phyloP scores from a whole-genome alignment of 805 yeast species.

The Millerago galiae region DNA sequence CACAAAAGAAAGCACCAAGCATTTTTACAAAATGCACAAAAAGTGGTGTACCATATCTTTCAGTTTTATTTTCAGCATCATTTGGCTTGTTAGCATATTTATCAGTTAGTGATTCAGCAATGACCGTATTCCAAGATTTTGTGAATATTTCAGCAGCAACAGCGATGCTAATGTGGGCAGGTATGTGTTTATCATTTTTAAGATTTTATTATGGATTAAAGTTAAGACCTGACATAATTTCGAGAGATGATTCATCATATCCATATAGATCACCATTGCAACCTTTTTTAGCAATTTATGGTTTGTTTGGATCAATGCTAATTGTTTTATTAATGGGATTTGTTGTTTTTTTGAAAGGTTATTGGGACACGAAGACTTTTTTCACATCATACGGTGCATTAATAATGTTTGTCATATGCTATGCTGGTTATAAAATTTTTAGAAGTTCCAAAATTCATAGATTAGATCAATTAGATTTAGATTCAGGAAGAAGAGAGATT shows the following conservation, averaged over 20 bases:
- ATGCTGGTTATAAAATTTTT: constrained; percentile 47
- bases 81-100: constrained; percentile 58
- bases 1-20: constrained; percentile 52
- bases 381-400: constrained; percentile 61
- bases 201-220: constrained; percentile 59
- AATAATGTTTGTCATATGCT: constrained; percentile 45
- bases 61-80: constrained; percentile 56
- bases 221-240: constrained; percentile 56
- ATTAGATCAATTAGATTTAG: constrained; percentile 71
- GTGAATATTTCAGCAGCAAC: constrained; percentile 66
- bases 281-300: constrained; percentile 61
- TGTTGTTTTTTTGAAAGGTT: constrained; percentile 48
- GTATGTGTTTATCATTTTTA: constrained; percentile 58
- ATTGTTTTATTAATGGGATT: constrained; percentile 56
- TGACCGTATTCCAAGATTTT: constrained; percentile 58
- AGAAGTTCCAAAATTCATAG: constrained; percentile 61
- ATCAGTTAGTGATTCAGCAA: constrained; percentile 51
- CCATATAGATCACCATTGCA: constrained; percentile 68
- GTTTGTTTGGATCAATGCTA: constrained; percentile 45
- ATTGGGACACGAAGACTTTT: constrained; percentile 57
- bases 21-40: constrained; percentile 52
- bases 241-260: constrained; percentile 54
- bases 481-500: constrained; percentile 77
- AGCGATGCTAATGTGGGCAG: constrained; percentile 74
- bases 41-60: constrained; percentile 63